Base-by-base conservation (phyloP, 2,329 filamentous ascomycete genomes). In the Amesomyces nigricolor region DNA sequence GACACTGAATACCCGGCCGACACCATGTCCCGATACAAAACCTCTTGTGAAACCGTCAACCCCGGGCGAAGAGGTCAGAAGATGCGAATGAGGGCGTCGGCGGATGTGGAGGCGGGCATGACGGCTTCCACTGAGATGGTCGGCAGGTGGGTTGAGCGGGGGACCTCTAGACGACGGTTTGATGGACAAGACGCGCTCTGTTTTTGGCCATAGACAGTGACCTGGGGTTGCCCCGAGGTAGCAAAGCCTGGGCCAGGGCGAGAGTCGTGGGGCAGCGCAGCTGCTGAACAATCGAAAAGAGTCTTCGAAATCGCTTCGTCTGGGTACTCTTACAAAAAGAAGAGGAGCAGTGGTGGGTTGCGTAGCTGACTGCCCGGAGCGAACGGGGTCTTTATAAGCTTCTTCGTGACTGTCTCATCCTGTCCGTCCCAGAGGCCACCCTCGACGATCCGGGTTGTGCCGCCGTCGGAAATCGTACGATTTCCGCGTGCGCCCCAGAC, bases 401-500 rank as follows among this genome's bases (percentile, higher is more conserved):
- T 58, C 40, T 56, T 51, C 51, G 43, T 29, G 10, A 32, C 40
- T 39, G 38, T 22, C 39, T 47, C 37, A 26, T 26, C 14, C 50
- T 45, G 47, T 60, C 53, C 56, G 22, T 57, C 53, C 58, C 30
- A 44, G 54, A 56, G 44, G 50, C 40, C 40, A 44, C 44, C 29
- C 46, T 57, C 43, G 61, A 61, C 52, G 59, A 62, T 63, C 61
- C 61, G 58, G 58, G 48, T 58, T 50, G 47, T 47, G 58, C 61
- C 60, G 61, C 58, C 56, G 55, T 60, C 53, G 58, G 57, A 54
- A 62, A 63, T 63, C 60, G 60, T 61, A 60, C 60, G 58, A 62
- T 59, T 62, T 62, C 51, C 60, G 58, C 47, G 38, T 48, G 32
- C 54, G 9, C 53, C 54, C n/a, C 47, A 52, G 37, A 56, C 53